A percentile compares a stretch with the other conserved stretches of the same genome.
These are phyloP conservation scores for Striga asiatica DNA, from an alignment of 257 asterid species.

Conservation along the genomic window DNA sequence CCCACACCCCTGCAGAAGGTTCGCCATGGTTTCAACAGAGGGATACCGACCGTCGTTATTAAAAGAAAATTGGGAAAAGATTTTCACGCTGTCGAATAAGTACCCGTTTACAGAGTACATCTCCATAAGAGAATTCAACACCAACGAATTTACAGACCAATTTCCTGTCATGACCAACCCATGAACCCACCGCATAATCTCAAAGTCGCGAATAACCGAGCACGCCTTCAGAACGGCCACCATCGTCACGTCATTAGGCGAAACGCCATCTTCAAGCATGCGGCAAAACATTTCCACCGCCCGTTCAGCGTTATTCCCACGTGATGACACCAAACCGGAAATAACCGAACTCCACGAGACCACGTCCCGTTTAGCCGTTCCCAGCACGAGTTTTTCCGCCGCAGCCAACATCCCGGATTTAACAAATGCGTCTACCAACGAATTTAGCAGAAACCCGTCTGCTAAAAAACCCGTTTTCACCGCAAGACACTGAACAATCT, in stretches of 20 bases:
- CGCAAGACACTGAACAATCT: conserved; percentile 21
- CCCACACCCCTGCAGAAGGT: conserved; percentile 28
- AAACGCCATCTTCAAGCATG: conserved; percentile 29
- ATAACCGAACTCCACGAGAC: conserved; percentile 41
- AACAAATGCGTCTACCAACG: conserved; percentile 31
- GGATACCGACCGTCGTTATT: conserved; percentile 25
- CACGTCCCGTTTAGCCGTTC: conserved; percentile 22
- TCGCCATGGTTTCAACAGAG: conserved; percentile 35
- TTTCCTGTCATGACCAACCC: conserved; percentile 31
- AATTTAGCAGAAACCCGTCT: conserved; percentile 29
- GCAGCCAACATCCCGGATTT: conserved; percentile 23
- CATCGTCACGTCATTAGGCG: conserved; percentile 32
- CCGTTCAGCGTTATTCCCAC: conserved; percentile 17
- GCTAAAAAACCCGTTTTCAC: conserved; percentile 16
- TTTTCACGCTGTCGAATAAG: conserved; percentile 16
- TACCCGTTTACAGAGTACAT: conserved; percentile 31
- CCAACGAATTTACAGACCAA: conserved; percentile 21
- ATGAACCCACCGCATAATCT: conserved; percentile 28
- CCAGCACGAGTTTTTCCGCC: conserved; percentile 21
- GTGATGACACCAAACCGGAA: conserved; percentile 24
- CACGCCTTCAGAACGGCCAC: conserved; percentile 25
- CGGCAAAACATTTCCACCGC: conserved; percentile 22
- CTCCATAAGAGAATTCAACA: conserved; percentile 27
- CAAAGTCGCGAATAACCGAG: conserved; percentile 10
- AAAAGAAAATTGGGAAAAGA: conserved; percentile 25